Base-by-base conservation (phyloP, 176 grass and related monocot genomes). In the Bolboschoenus planiculmis region DNA sequence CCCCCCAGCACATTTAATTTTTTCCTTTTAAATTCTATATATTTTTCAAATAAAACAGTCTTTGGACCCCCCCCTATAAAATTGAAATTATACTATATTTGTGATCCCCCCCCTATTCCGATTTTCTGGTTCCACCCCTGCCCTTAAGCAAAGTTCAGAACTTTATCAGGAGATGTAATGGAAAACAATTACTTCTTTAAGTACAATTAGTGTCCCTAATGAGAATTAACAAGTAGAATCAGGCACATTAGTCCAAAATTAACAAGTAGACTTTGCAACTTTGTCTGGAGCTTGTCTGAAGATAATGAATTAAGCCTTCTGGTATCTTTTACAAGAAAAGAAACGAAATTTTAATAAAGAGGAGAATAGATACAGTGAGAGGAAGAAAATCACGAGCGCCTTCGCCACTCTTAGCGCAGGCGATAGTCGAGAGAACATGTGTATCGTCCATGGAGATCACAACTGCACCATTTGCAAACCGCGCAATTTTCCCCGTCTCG, bases 381-480 rank as follows among this genome's bases (percentile, higher is more conserved):
- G 91, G 91, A 54, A 99, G 90, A 81, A 99, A 99, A 74, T 99
- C 96, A 14, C 90, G 89, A 64, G 84, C 66, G 55, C 84, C 90
- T 33, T 99, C 96, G 2, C 78, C 82, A 39, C 91, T 88, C 68
- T 83, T 95, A 60, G 91, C 82, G 16, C 89, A 87, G 56, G 89
- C 91, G 51, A 95, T 89, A 24, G 96, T 90, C 3, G 93, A 81
- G 48, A 95, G 91, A 54, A 99, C 96, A 61, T 95, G 77, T 39
- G 96, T 99, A 23, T 95, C 96, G 0, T 90, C 96, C 96, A 95
- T 95, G 65, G 89, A 87, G 83, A 99, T 91, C 36, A 95, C 92
- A 27, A 91, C 96, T 16, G 93, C 86, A 67, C 93, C 96, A 29
- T 95, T 99, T 13, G 96, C 96, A 18, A 99, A 93, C 7, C 96